A percentile compares a stretch with the other conserved stretches of the same genome.
Evolutionary conservation across 805 yeast genomes (phyloP).

Genomic region (Candida argentea): DNA sequence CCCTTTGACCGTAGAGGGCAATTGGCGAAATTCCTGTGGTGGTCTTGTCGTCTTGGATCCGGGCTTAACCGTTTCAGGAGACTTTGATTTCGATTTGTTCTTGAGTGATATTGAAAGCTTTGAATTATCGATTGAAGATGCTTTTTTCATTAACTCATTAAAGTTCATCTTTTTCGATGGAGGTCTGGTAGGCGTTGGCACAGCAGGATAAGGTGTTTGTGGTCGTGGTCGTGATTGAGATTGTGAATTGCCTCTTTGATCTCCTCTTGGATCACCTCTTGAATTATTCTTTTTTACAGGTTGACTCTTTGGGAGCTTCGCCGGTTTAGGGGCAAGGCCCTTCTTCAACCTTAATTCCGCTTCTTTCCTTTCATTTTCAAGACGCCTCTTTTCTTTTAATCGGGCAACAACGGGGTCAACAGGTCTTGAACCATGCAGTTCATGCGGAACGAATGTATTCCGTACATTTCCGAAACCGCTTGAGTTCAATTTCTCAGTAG

Average conservation of each 20-base stretch:
- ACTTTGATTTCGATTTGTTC: slow-evolving; percentile 29
- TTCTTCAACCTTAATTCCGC: slow-evolving; percentile 22
- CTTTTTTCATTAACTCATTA: slow-evolving; percentile 60
- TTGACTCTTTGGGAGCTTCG: slow-evolving; percentile 6
- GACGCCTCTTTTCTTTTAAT: slow-evolving; percentile 54
- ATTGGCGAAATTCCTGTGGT: too few relatives aligned
- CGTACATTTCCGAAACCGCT: too few relatives aligned
- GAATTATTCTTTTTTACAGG: slow-evolving; percentile 1
- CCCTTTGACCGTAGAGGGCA: neutral
- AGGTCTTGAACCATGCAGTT: too few relatives aligned
- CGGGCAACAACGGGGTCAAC: slow-evolving; percentile 65
- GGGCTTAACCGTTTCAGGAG: slow-evolving; percentile 15
- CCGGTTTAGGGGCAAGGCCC: slow-evolving; percentile 19
- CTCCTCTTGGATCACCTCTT: slow-evolving; percentile 1
- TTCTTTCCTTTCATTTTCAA: slow-evolving; percentile 39
- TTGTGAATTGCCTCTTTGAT: slow-evolving; percentile 4
- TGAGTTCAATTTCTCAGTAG: neutral
- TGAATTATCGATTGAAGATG: slow-evolving; percentile 44
- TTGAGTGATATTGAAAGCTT: slow-evolving; percentile 27
- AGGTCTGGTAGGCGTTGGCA: slow-evolving; percentile 3
- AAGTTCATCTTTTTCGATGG: slow-evolving; percentile 43
- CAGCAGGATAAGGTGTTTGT: slow-evolving; percentile 1
- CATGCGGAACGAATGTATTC: too few relatives aligned
- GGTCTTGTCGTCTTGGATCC: too few relatives aligned
- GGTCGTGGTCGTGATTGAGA: slow-evolving; percentile 6